Evolutionary conservation across 495 filamentous ascomycete genomes (phyloP).

Genomic region (Tuber borchii): DNA sequence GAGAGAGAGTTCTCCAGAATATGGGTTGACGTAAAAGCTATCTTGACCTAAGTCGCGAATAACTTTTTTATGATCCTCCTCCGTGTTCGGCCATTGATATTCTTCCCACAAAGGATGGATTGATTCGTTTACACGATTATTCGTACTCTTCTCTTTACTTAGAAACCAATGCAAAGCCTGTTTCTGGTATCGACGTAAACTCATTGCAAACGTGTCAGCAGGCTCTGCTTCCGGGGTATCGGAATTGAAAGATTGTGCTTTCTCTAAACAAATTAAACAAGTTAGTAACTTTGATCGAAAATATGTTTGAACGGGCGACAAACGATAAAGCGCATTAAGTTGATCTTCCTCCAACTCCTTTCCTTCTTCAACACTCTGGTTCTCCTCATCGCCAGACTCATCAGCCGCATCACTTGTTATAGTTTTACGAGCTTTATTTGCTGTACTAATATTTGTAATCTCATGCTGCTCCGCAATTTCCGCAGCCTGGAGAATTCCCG

Average conservation of each 20-base stretch:
- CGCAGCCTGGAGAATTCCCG: slow-evolving; percentile 75
- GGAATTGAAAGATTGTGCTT: slow-evolving; percentile 96
- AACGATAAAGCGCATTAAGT: slow-evolving; percentile 73
- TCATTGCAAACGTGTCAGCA: slow-evolving; percentile 69
- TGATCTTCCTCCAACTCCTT: slow-evolving; percentile 92
- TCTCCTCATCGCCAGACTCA: slow-evolving; percentile 11
- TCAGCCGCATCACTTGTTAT: neutral
- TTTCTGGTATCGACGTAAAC: slow-evolving; percentile 86
- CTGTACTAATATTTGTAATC: slow-evolving; percentile 28
- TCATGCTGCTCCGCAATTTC: slow-evolving; percentile 77
- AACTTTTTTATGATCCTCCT: slow-evolving; percentile 57
- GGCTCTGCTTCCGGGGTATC: slow-evolving; percentile 79
- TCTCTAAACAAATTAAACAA: slow-evolving; percentile 49
- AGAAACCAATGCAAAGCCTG: slow-evolving; percentile 96
- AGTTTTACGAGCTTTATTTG: slow-evolving; percentile 4
- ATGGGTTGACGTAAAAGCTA: slow-evolving; percentile 90
- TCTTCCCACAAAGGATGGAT: slow-evolving; percentile 99
- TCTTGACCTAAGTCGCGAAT: slow-evolving; percentile 47
- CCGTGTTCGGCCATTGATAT: slow-evolving; percentile 84
- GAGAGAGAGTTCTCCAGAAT: slow-evolving; percentile 89
- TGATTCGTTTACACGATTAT: slow-evolving; percentile 54
- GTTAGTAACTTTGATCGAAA: slow-evolving; percentile 13
- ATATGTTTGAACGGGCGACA: slow-evolving; percentile 16
- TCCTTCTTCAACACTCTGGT: slow-evolving; percentile 52
- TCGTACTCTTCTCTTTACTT: slow-evolving; percentile 70